Percentiles rank a stretch among this genome's conserved stretches.
Conservation (phyloP, 2,329 filamentous ascomycete genomes). For the Alternaria atra region DNA sequence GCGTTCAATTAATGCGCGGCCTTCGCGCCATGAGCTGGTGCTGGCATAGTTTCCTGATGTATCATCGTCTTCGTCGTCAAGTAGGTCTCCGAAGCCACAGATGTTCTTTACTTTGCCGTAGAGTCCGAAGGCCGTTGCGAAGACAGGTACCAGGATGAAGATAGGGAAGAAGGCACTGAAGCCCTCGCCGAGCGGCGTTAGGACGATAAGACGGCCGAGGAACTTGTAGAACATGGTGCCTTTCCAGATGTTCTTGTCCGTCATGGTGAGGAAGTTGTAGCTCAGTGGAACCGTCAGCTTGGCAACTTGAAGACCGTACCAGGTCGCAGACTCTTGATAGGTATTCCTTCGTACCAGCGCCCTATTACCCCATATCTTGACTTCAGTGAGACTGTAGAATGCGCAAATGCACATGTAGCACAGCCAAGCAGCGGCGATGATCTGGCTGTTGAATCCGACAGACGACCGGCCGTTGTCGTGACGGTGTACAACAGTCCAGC, state of each 20-base stretch:
- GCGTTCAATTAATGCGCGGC: constrained; percentile 86
- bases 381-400: constrained; percentile 85
- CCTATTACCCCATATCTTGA: constrained; percentile 96
- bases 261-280: constrained; percentile 96
- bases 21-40: constrained; percentile 88
- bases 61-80: constrained; percentile 76
- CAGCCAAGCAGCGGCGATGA: constrained; percentile 87
- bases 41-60: constrained; percentile 70
- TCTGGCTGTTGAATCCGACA: constrained; percentile 85
- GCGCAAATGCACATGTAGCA: constrained; percentile 95
- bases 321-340: constrained; percentile 90
- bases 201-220: constrained; percentile 80
- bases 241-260: constrained; percentile 75
- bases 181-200: constrained; percentile 81
- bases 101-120: constrained; percentile 82
- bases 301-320: constrained; percentile 93
- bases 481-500: constrained; percentile 76
- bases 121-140: constrained; percentile 85
- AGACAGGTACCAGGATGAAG: constrained; percentile 84
- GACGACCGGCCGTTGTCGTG: constrained; percentile 74
- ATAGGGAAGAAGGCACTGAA: constrained; percentile 91
- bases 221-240: constrained; percentile 89
- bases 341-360: constrained; percentile 91
- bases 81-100: constrained; percentile 80
- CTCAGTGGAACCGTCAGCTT: constrained; percentile 90